Base-by-base conservation (phyloP, 257 asterid genomes). In the Solanum clarkiae region DNA sequence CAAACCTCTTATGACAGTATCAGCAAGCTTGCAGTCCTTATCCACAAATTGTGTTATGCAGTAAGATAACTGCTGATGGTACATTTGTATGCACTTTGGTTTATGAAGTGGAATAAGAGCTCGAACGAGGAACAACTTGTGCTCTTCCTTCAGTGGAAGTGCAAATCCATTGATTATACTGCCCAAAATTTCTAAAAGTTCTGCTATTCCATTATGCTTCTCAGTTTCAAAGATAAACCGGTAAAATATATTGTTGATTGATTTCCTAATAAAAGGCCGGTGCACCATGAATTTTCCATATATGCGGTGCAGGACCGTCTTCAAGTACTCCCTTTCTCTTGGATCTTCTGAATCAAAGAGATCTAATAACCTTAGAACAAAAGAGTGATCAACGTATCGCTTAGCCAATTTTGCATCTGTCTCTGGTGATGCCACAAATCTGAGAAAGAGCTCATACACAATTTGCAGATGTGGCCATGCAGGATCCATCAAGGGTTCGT, bases 1-100 rank as follows among this genome's bases (percentile, higher is more conserved):
- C 40, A 94, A 87, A 51, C 97, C 97, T 88, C 97, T 91, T 82
- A 94, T 94, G 66, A 94, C 97, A 24, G 93, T 92, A 87, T 92
- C 97, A 85, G 97, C 94, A 84, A 94, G 97, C 87, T 94, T 94
- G 87, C 96, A 92, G 80, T 94, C 97, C 87, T 94, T 94, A 87
- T 94, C 97, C 83, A 92, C 96, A 81, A 94, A 94, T 32, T 94
- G 97, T 7, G 94, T 91, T 88, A 94, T 92, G 90, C 94, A 91
- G 85, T 92, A 94, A 89, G 97, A 90, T 77, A 94, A 89, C 89
- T 94, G 97, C 86, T 94, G 97, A 87, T 94, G 97, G 91, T 94
- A 94, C 91, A 90, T 88, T 20, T 92, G 86, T 62, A 92, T 84
- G 84, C 94, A 92, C 87, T 93, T 93, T 11, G 97, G 96, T 74